A percentile compares a stretch with the other conserved stretches of the same genome.
These are phyloP conservation scores for Wickerhamiella vanderwaltii DNA, from an alignment of 805 yeast genomes.

Conservation along the genomic window DNA sequence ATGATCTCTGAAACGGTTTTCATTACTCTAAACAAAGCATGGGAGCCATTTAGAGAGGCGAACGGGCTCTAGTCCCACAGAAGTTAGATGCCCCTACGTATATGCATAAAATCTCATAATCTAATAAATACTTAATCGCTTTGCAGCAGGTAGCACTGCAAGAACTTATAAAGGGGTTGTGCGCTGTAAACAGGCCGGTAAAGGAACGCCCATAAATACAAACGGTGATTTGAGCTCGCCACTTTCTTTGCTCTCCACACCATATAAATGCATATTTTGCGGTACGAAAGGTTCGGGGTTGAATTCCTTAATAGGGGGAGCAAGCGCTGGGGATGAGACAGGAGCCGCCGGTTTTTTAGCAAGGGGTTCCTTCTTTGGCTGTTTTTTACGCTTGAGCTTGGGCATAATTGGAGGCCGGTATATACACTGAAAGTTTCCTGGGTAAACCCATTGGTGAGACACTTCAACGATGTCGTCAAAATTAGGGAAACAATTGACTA, in stretches of 20 bases:
- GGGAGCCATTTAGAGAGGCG: slow-evolving; percentile 62
- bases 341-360: neutral
- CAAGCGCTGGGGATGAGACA: neutral
- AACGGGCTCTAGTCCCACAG: slow-evolving; percentile 32
- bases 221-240: slow-evolving; percentile 12
- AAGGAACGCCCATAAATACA: slow-evolving; percentile 13
- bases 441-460: slow-evolving; percentile 18
- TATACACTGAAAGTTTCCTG: slow-evolving; percentile 7
- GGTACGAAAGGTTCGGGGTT: neutral
- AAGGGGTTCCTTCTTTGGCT: neutral
- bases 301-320: neutral
- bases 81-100: too few species aligned
- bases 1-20: slow-evolving; percentile 83
- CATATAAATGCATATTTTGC: slow-evolving; percentile 6
- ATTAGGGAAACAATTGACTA: slow-evolving; percentile 19
- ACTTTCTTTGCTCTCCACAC: neutral
- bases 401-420: neutral
- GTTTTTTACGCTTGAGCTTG: neutral
- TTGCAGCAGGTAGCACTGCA: too few species aligned
- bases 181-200: slow-evolving; percentile 12
- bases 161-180: slow-evolving; percentile 9
- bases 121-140: too few species aligned
- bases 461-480: slow-evolving; percentile 19
- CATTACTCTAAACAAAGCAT: slow-evolving; percentile 69
- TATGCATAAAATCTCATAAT: too few species aligned